Percentiles rank a stretch among this genome's conserved stretches.
Conservation (phyloP, 352 stramenopile genomes). For the Pythium chondricola region DNA sequence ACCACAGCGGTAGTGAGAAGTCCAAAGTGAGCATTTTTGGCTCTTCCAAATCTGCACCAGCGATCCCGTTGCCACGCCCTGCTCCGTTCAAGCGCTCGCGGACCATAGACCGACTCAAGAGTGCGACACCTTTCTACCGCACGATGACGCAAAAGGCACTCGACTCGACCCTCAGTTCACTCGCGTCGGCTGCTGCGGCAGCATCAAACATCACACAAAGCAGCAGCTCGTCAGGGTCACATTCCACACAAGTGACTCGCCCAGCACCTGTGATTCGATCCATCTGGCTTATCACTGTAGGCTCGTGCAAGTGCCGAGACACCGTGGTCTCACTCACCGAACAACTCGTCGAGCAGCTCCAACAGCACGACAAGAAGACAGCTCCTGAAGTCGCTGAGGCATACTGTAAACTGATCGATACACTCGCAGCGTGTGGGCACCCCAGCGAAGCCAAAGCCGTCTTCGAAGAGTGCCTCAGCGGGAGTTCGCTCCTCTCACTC, state of each 20-base stretch:
- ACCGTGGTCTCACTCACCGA: slow-evolving; percentile 20
- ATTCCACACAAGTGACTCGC: slow-evolving; percentile 4
- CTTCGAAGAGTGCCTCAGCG: slow-evolving; percentile 41
- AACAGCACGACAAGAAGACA: slow-evolving; percentile 16
- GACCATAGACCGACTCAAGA: slow-evolving; percentile 32
- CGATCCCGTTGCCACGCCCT: not conserved
- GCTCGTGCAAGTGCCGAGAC: slow-evolving; percentile 22
- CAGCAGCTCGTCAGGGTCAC: too few relatives aligned
- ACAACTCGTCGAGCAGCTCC: slow-evolving; percentile 15
- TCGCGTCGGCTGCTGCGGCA: slow-evolving; percentile 5
- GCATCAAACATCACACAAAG: not conserved
- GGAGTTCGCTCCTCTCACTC: slow-evolving; percentile 21
- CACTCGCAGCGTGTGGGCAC: slow-evolving; percentile 27
- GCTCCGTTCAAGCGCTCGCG: slow-evolving; percentile 32
- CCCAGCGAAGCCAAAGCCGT: slow-evolving; percentile 36
- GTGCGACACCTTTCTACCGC: slow-evolving; percentile 25
- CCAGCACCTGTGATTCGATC: slow-evolving; percentile 14
- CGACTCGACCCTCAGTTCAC: slow-evolving; percentile 13
- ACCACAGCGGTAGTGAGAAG: slow-evolving; percentile 7
- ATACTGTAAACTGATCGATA: slow-evolving; percentile 37
- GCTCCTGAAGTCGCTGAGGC: slow-evolving; percentile 15
- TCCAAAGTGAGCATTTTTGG: slow-evolving; percentile 8
- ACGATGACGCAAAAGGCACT: slow-evolving; percentile 33
- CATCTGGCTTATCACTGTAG: slow-evolving; percentile 36
- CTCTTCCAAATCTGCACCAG: not conserved